Evolutionary conservation across 805 yeast species (phyloP), one percentile per base, ranked within the genome.

Genomic region (Saccharomycopsis malanga): DNA sequence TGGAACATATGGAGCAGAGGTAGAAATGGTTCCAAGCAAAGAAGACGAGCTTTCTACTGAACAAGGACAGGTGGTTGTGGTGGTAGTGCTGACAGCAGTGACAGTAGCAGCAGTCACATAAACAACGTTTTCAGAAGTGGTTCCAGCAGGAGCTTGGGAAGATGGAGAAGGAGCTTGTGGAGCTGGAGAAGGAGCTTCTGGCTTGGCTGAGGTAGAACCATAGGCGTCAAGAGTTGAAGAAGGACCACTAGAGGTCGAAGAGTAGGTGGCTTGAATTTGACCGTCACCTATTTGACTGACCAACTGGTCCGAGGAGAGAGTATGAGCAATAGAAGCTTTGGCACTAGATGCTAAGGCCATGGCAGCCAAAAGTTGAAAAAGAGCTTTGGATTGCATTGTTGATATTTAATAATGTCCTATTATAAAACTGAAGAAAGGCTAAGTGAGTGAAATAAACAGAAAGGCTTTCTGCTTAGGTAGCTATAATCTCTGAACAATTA

Each of bases 251-350:
- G 45, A n/a, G 37, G 52, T n/a, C 12, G 52, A 21, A 15, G 35
- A n/a, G 47, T 54, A 37, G 17, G 52, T 30, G 27, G 54, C 54
- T 39, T 51, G 54, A n/a, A 51, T 51, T 45, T 51, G 54, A 10
- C 54, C 54, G 25, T 51, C 54, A 17, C 47, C 44, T 21, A 52
- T 49, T 43, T 48, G 54, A 35, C 42, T 24, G 30, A 49, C 46
- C 23, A 48, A 38, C 6, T 39, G 46, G 12, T 44, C 53, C 18
- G 39, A 15, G 22, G 44, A 29, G 4, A 49, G 22, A 18, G 53
- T 52, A 32, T 41, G 44, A 21, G 49, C 54, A 27, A 29, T 23
- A 37, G 52, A 27, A 32, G 54, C 52, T 30, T 22, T 25, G 20
- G 49, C 45, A 12, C 23, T 22, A n/a, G 45, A 25, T 23, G 36